A percentile compares a stretch with the other conserved stretches of the same genome.
Conservation (phyloP, 2,329 filamentous ascomycete genomes). For the Colletotrichum tropicicola region DNA sequence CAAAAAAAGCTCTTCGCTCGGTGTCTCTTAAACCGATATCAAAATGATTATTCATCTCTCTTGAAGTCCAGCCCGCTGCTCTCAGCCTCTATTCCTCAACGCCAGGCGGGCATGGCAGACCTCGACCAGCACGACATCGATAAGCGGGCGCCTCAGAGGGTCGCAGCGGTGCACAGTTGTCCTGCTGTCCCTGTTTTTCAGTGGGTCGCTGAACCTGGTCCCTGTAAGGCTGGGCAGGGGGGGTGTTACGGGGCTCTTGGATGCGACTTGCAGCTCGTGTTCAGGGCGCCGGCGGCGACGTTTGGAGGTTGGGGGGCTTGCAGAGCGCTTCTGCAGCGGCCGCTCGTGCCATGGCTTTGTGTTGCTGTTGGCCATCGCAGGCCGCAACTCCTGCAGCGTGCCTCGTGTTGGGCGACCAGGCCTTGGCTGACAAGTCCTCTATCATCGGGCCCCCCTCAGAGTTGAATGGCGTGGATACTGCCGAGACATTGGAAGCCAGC, state of each 20-base stretch:
- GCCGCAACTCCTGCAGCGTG: conserved; percentile 2
- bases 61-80: too few relatives aligned
- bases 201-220: neutral
- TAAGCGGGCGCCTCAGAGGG: too few relatives aligned
- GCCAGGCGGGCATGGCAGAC: too few relatives aligned
- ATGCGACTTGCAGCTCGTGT: neutral
- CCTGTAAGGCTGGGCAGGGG: conserved; percentile 4
- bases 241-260: neutral
- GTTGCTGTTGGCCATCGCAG: neutral
- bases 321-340: conserved; percentile 5
- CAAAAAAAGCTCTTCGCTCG: too few relatives aligned
- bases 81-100: too few relatives aligned
- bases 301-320: neutral
- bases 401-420: conserved; percentile 4
- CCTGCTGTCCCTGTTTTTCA: neutral
- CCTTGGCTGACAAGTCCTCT: conserved; percentile 10
- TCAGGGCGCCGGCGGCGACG: neutral
- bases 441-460: too few relatives aligned
- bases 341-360: too few relatives aligned
- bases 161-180: neutral
- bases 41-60: too few relatives aligned
- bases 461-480: too few relatives aligned
- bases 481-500: neutral
- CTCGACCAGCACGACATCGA: too few relatives aligned
- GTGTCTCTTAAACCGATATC: too few relatives aligned